Base-by-base conservation (phyloP, 805 yeast species). In the Hanseniaspora meyeri region DNA sequence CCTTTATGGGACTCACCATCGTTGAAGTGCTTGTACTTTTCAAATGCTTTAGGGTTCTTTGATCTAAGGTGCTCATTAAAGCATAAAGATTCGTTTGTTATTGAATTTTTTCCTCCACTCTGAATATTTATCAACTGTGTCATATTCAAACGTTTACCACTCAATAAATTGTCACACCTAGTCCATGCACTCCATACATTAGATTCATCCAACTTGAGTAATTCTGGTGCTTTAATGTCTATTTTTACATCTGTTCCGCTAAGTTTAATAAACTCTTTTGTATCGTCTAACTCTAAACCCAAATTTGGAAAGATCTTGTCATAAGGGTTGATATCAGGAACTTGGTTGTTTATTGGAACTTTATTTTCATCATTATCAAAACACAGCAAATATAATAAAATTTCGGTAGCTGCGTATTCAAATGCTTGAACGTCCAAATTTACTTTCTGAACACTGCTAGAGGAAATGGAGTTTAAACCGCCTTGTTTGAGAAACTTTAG, bases 1-100 rank as follows among this genome's bases (percentile, higher is more conserved):
- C 81, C 82, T 2, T 69, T 64, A 56, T 85, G 87, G 42, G 51
- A 36, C 14, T 46, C 49, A 7, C 46, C 51, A 11, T 16, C n/a
- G 9, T 31, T 31, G 46, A 46, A 53, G 31, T 32, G 31, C 7
- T 32, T 31, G 38, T 53, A 46, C 14, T 46, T 46, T 31, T 46
- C 36, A 19, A 24, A 24, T 42, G 11, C 24, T 16, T 42, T 27
- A 42, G 45, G 17, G 19, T 42, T 14, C 11, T 17, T 12, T 16
- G 14, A 4, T 24, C 24, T 27, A 9, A 32, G 12, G 36, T 11
- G 10, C 12, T 32, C 36, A 9, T 32, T 32, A 11, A 3, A 32
- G 9, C 2, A 9, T 32, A 32, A 32, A 10, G 10, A 11, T 2
- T 32, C 9, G 10, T 32, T 11, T 32, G 36, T 10, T 10, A 32